Conservation (phyloP, 345 rosid genomes). For the Acer yangbiense region DNA sequence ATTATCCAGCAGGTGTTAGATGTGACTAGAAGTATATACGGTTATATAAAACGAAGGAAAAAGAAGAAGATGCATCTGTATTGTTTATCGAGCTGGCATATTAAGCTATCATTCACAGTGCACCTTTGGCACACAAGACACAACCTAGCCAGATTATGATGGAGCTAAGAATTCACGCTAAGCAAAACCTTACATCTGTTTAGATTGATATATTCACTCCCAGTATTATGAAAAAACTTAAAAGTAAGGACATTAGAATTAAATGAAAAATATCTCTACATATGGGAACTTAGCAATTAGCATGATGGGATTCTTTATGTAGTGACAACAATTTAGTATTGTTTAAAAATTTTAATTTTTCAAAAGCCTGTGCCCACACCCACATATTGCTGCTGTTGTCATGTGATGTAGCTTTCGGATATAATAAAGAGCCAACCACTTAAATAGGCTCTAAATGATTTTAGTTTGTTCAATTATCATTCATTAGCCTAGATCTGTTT, state of each 20-base stretch:
- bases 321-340: neutral
- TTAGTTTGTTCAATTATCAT: neutral
- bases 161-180: neutral
- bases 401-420: neutral
- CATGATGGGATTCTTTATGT: neutral
- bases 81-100: neutral
- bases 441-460: constrained; percentile 2
- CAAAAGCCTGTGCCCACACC: neutral
- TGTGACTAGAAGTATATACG: neutral
- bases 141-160: neutral
- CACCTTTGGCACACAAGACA: neutral
- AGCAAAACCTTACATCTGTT: neutral
- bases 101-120: neutral
- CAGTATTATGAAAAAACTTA: neutral
- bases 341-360: neutral
- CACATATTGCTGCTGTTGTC: neutral
- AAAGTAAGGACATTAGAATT: neutral
- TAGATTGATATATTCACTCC: neutral
- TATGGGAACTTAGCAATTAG: neutral
- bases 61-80: neutral
- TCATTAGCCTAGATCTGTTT: neutral
- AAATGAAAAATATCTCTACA: neutral
- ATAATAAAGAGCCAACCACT: neutral
- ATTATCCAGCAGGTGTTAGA: neutral
- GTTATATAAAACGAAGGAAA: neutral